Evolutionary conservation across 176 grass and related monocot species (phyloP).

Genomic region (Carex pumila): DNA sequence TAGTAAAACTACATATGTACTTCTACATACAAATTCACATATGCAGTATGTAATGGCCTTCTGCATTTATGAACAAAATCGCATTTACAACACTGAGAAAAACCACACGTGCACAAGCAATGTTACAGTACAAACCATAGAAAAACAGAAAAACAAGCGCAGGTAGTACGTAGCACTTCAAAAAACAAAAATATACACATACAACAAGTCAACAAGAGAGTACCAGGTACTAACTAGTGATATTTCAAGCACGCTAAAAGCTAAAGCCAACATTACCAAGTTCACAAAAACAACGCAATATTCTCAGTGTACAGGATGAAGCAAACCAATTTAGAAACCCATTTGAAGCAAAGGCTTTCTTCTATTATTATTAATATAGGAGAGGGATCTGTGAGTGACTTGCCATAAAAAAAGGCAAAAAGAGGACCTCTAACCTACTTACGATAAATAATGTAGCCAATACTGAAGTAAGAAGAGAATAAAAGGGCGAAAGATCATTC

Average conservation of each 20-base stretch:
- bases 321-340: background rate
- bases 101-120: background rate
- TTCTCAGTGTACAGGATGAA: background rate
- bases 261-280: background rate
- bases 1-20: too few species aligned
- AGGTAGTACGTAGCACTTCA: background rate
- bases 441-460: conserved; percentile 50
- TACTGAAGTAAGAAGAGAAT: conserved; percentile 75
- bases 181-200: background rate
- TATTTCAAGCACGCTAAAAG: background rate
- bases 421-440: too few species aligned
- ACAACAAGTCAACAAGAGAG: background rate
- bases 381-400: too few species aligned
- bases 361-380: background rate
- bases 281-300: background rate
- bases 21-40: too few species aligned
- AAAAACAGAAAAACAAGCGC: background rate
- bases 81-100: too few species aligned
- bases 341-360: background rate
- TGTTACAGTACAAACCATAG: background rate
- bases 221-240: background rate
- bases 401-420: too few species aligned
- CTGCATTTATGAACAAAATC: too few species aligned
- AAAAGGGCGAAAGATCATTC: conserved; percentile 43
- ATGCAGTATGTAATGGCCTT: too few species aligned